Base-by-base conservation (phyloP, 108 stramenopile genomes). In the Licmophora abbreviata region DNA sequence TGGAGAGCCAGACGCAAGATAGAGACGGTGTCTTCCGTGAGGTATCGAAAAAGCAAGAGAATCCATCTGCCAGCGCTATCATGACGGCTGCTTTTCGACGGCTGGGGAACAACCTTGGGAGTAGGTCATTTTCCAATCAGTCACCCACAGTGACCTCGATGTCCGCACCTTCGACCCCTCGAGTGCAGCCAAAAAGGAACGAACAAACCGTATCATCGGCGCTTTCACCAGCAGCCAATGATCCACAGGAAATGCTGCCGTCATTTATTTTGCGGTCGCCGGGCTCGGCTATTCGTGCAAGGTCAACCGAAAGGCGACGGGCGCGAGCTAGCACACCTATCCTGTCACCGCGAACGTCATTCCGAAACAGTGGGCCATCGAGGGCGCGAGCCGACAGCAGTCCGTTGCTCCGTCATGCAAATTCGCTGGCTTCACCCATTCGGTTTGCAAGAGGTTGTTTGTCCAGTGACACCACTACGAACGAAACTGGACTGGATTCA, bases 251-350 rank as follows among this genome's bases (percentile, higher is more conserved):
- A 20, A 18, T 61, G 4, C 66, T 64, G 14, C 17, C 53, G 11
- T 73, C 72, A 12, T 59, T 66, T 7, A 25, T 47, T 2, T 46
- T 74, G 29, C 45, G 67, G 18, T 74, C 73, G 1, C 73, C 73
- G 23, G 73, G 73, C n/a, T 73, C 72, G 12, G 38, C 56, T 22
- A 66, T 66, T 0, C 53, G 28, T 29, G 49, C n/a, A 28, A 3
- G 2, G n/a, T 9, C 3, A 4, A 4, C 27, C 14, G 27, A 20
- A 4, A 31, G 28, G 4, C 49, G 32, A 50, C 49, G 4, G 5
- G 5, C 4, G 15, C 15, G 38, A 3, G 20, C 18, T 40, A 2
- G 5, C 20, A 40, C 18, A 3, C 20, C 20, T 40, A 15, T 40
- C 2, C 38, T 40, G 15, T 40, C 38, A 40, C 38, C 38, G 5